Conservation (phyloP, 1,284 basidiomycete genomes). For the Ustilago tritici region DNA sequence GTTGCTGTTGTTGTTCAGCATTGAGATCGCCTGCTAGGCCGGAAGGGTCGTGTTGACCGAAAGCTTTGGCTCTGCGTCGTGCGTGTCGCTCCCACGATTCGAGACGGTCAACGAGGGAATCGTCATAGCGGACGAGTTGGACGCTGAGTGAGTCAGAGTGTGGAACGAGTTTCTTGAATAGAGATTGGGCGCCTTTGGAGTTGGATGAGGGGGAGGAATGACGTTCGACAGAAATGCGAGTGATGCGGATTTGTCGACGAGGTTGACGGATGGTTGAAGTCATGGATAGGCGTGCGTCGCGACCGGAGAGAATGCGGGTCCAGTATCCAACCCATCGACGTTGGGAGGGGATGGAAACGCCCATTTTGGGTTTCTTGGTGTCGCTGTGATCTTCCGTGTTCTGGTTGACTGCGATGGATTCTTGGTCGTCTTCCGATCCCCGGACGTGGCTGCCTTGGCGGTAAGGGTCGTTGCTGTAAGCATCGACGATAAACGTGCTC, state of each 20-base stretch:
- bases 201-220: not conserved
- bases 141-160: conserved; percentile 51
- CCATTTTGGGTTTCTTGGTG: conserved; percentile 45
- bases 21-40: conserved; percentile 42
- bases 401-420: conserved; percentile 34
- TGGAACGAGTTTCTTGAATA: conserved; percentile 33
- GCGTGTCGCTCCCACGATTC: conserved; percentile 57
- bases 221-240: conserved; percentile 47
- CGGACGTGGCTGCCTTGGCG: not conserved
- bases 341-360: conserved; percentile 58
- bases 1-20: conserved; percentile 31
- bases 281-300: conserved; percentile 48
- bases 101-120: conserved; percentile 49
- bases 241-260: conserved; percentile 50
- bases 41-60: conserved; percentile 52
- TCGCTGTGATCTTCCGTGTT: conserved; percentile 44
- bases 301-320: conserved; percentile 50
- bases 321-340: conserved; percentile 61
- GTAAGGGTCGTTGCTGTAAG: not conserved
- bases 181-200: conserved; percentile 2
- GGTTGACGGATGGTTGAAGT: conserved; percentile 27
- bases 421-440: conserved; percentile 16
- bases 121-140: conserved; percentile 53
- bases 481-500: conserved; percentile 10
- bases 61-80: conserved; percentile 47